Evolutionary conservation across 2,329 filamentous ascomycete genomes (phyloP), one percentile per base, ranked within the genome.

Genomic region (Pseudocercospora vitis): DNA sequence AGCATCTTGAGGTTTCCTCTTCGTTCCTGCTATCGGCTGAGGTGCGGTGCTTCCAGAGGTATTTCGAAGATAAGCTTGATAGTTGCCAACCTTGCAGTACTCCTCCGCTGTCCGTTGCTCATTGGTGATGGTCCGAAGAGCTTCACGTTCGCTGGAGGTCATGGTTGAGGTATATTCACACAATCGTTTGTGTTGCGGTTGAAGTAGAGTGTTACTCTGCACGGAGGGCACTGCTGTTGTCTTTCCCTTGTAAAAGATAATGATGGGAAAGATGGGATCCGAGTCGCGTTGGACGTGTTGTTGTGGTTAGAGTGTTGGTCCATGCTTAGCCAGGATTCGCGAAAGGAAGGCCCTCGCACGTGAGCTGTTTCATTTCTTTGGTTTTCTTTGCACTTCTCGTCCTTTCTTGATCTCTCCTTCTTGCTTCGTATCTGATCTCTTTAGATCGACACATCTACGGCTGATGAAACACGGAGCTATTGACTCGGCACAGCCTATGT

Each of bases 1-100:
- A 16, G 18, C n/a, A 2, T 55, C 51, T 18, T 14, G 26, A 7
- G 50, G 50, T 23, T 56, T 60, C 3, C 55, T 46, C 33, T 60
- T 60, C 7, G 44, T 52, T 6, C 57, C 55, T 4, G 47, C 39
- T 12, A 14, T 9, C 5, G 29, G 6, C 6, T 23, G 8, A 11
- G 5, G 6, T 16, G 19, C 23, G 12, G 47, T 9, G 8, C 14
- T 50, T 14, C 45, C 32, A n/a, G 14, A 33, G 4, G 19, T 28
- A 2, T 39, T 46, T 7, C 37, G 35, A 4, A 50, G 45, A 33
- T 37, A 31, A 8, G 40, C 31, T 40, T 50, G 45, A 18, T 50
- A 35, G 26, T 53, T 32, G 24, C 35, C 35, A 5, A 28, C 33
- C n/a, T 39, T 24, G 28, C 49, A 53, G 31, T 49, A 56, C 16